Evolutionary conservation across 768 basidiomycete species (phyloP).

Genomic region (Phlegmacium glaucopus): DNA sequence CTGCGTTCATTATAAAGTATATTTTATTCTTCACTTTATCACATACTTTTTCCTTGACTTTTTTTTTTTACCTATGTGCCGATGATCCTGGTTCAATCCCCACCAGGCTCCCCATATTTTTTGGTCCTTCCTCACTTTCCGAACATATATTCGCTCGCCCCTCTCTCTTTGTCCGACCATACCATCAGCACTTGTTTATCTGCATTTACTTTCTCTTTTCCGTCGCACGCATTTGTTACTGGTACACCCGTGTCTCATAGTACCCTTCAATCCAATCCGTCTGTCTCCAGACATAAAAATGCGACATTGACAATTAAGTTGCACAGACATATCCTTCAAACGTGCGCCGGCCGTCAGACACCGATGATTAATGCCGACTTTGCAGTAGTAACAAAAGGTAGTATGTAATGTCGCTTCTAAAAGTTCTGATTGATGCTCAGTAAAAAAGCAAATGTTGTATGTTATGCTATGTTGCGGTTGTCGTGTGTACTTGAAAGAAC

Average conservation of each 20-base stretch:
- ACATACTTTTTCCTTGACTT: conserved; percentile 39
- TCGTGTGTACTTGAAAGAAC: no score
- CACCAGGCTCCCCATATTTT: conserved; percentile 29
- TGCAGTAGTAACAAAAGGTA: no score
- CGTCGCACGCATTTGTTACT: conserved; percentile 25
- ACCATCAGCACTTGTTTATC: conserved; percentile 17
- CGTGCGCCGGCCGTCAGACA: no score
- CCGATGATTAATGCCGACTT: no score
- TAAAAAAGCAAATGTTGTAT: no score
- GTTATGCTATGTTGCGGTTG: no score
- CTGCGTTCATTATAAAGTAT: conserved; percentile 63
- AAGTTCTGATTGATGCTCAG: no score
- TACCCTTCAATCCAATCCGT: conserved; percentile 16
- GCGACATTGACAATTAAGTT: conserved; percentile 6
- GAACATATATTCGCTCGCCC: conserved; percentile 9
- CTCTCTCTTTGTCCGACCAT: conserved; percentile 8
- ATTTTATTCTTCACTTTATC: conserved; percentile 87
- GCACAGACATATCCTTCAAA: background rate
- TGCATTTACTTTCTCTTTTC: conserved; percentile 12
- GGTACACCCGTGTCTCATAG: conserved; percentile 22
- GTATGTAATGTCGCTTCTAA: no score
- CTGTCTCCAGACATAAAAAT: conserved; percentile 8
- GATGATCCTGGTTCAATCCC: conserved; percentile 26
- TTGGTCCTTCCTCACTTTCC: conserved; percentile 23
- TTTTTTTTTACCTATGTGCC: conserved; percentile 32